Evolutionary conservation across 148 eudicot species (phyloP), one percentile per base, ranked within the genome.

Genomic region (Rhododendron mucronatum): DNA sequence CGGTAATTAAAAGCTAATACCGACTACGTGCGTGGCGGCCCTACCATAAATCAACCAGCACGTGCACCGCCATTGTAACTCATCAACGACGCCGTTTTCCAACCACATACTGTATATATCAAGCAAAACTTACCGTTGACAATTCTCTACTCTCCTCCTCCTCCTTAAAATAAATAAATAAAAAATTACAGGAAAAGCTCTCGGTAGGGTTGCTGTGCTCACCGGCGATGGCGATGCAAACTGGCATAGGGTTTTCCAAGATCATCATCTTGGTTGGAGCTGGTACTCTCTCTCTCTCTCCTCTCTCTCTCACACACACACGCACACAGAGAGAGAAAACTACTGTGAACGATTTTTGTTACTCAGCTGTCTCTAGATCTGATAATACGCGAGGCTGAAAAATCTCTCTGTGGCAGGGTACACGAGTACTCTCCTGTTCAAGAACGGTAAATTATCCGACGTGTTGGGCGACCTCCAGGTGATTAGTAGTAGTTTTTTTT

Each of bases 391-490:
- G 7, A 26, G 1, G 82, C 21, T 86, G 85, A 71, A 74, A 53
- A 53, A 14, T 37, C 10, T 15, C 28, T 87, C 30, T 81, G 14
- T 69, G 35, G 16, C 88, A 96, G 99, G 99, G 44, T 95, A 94
- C 82, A 92, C 98, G 41, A 91, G 98, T 11, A 94, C 98, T 39
- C n/a, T 96, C 48, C 86, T 96, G 88, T 9, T 94, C 26, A 91
- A 91, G 88, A 92, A 96, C 67, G 93, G 92, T 2, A 94, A 96
- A 85, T 85, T 96, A 75, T 93, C 98, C 7, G 98, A 96, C 84
- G 44, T 96, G 1, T 84, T 96, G 79, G 96, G 92, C 87, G 98
- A 95, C 67, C 88, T 96, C 47, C 97, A 96, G 98, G 99, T 96
- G 86, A 26, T 35, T 69, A 86, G 18, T 53, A 28, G 5, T 5